Evolutionary conservation across 768 basidiomycete genomes (phyloP).

Genomic region (Kwoniella bestiolae): DNA sequence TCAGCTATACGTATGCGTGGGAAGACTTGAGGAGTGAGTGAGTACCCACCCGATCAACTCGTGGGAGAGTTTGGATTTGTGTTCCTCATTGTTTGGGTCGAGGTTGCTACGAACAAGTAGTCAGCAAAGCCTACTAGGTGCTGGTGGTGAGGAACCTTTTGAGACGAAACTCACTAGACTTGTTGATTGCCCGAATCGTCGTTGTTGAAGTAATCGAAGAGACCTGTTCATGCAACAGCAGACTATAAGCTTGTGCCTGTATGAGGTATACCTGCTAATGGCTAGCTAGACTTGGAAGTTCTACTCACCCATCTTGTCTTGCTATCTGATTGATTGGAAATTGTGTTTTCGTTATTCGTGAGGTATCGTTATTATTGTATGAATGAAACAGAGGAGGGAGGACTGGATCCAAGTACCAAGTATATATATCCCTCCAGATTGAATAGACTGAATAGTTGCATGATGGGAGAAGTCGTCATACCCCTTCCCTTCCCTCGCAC

Average conservation of each 20-base stretch:
- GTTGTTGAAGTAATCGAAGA: constrained; percentile 53
- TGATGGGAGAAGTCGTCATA: constrained; percentile 8
- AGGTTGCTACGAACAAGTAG: constrained; percentile 28
- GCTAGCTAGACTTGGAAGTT: neutral
- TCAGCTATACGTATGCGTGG: neutral
- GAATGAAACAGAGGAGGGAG: neutral
- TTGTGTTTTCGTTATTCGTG: constrained; percentile 12
- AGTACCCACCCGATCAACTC: constrained; percentile 49
- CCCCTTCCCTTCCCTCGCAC: neutral
- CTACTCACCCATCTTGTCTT: neutral
- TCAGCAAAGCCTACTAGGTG: neutral
- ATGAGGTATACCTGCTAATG: neutral
- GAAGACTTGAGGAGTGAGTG: neutral
- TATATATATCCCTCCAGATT: neutral
- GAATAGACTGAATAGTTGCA: neutral
- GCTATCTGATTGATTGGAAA: neutral
- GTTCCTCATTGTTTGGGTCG: constrained; percentile 46
- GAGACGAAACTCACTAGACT: constrained; percentile 52
- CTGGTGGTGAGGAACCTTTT: no score
- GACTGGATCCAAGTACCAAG: neutral
- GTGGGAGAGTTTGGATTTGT: constrained; percentile 51
- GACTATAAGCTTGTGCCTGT: neutral
- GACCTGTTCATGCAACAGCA: constrained; percentile 27
- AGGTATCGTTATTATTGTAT: neutral
- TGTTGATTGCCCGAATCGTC: constrained; percentile 45